Evolutionary conservation across 1,139 yeast species (phyloP).

Genomic region (Pichia sp.): DNA sequence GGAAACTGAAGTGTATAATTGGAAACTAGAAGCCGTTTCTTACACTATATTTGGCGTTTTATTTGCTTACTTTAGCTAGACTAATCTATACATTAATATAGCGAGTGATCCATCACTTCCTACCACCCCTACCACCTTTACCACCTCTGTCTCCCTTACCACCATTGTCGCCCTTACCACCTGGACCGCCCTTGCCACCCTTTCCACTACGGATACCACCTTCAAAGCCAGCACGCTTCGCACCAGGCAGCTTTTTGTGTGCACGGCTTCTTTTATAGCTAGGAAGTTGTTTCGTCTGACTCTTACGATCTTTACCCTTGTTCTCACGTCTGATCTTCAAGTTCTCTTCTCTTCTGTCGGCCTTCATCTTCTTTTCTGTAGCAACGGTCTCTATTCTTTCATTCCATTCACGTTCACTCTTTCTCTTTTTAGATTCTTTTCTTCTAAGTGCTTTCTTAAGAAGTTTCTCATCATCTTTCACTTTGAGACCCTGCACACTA

Average conservation of each 20-base stretch:
- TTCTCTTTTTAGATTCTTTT: slow-evolving; percentile 72
- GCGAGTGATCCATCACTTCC: no score
- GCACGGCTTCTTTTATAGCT: slow-evolving; percentile 47
- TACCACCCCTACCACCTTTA: no score
- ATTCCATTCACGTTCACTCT: slow-evolving; percentile 79
- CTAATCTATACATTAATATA: no score
- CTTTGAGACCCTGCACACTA: slow-evolving; percentile 82
- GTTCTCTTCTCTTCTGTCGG: slow-evolving; percentile 85
- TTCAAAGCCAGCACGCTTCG: slow-evolving; percentile 53
- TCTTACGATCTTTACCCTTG: slow-evolving; percentile 65
- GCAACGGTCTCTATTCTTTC: slow-evolving; percentile 77
- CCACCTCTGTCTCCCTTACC: no score
- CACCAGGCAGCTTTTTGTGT: slow-evolving; percentile 15
- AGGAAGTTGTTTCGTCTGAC: slow-evolving; percentile 58
- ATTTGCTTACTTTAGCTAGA: no score
- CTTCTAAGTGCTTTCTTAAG: slow-evolving; percentile 80
- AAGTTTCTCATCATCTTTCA: slow-evolving; percentile 84
- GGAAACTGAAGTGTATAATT: no score
- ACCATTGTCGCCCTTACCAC: no score
- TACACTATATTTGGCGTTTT: no score
- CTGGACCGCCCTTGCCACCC: no score
- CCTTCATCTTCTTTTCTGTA: slow-evolving; percentile 66
- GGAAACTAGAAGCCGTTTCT: no score
- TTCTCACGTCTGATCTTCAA: slow-evolving; percentile 73
- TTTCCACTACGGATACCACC: slow-evolving; percentile 30